Evolutionary conservation across 805 yeast species (phyloP).

Genomic region (Danielia reshetovae): DNA sequence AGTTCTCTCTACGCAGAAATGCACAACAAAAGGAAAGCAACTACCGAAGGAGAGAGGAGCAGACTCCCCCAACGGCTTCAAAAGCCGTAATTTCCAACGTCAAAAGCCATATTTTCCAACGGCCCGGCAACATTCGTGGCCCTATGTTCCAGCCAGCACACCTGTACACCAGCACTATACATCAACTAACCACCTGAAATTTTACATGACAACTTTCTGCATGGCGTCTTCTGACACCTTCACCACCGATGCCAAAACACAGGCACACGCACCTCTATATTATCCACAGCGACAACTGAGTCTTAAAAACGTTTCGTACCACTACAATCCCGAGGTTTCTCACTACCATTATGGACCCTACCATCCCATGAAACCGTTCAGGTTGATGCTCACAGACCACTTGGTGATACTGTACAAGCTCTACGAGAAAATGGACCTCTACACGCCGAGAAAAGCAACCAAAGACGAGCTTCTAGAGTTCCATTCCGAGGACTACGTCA

Average conservation of each 20-base stretch:
- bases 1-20: too few species aligned
- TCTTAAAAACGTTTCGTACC: constrained; percentile 65
- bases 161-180: constrained; percentile 3
- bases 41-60: too few species aligned
- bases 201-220: not conserved
- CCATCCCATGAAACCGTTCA: constrained; percentile 98
- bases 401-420: constrained; percentile 79
- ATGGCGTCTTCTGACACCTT: constrained; percentile 19
- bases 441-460: constrained; percentile 79
- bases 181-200: not conserved
- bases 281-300: constrained; percentile 15
- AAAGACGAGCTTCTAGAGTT: constrained; percentile 73
- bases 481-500: constrained; percentile 83
- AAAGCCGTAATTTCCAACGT: too few species aligned
- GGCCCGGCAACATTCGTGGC: too few species aligned
- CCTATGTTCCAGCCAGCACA: constrained; percentile 2
- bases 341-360: constrained; percentile 86
- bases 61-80: too few species aligned
- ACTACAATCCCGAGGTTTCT: constrained; percentile 76
- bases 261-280: constrained; percentile 30
- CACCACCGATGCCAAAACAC: constrained; percentile 31
- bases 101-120: too few species aligned
- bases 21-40: too few species aligned
- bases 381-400: constrained; percentile 92
- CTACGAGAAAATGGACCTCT: constrained; percentile 87